phyloP scores from a whole-genome alignment of 345 rosid genomes.

The Excoecaria cochinchinensis region DNA sequence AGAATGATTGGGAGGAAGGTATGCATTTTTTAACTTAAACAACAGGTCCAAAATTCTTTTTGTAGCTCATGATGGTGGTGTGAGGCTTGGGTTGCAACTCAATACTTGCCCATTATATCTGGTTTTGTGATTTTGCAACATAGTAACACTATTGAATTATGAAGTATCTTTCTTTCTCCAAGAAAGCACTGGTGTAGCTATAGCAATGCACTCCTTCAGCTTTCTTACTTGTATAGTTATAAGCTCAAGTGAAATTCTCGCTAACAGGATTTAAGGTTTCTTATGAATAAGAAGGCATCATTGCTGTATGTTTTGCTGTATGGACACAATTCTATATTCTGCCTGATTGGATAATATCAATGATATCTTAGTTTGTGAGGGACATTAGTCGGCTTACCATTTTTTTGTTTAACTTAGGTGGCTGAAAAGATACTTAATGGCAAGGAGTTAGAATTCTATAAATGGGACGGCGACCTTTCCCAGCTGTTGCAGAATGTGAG shows the following conservation, averaged over 20 bases:
- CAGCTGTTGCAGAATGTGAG: conserved; percentile 73
- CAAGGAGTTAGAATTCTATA: conserved; percentile 75
- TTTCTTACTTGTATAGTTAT: neutral
- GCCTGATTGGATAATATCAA: neutral
- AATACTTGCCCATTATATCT: neutral
- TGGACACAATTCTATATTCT: neutral
- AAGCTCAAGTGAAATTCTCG: neutral
- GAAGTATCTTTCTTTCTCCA: neutral
- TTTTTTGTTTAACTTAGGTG: conserved; percentile 41
- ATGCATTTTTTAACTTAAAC: conserved; percentile 5
- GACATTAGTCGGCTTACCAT: neutral
- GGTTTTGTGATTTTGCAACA: neutral
- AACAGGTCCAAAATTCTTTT: neutral
- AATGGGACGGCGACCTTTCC: conserved; percentile 85
- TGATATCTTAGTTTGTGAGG: neutral
- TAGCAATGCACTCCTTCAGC: neutral
- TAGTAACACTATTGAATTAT: neutral
- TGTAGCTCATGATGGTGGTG: neutral
- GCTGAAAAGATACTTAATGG: conserved; percentile 63
- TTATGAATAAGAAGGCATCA: neutral
- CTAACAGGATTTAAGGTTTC: neutral
- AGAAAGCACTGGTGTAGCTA: no score
- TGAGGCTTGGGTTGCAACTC: neutral
- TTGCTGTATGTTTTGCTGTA: neutral
- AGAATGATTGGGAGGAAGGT: conserved; percentile 97